Evolutionary conservation across 495 filamentous ascomycete species (phyloP), one percentile per base, ranked within the genome.

Genomic region (Hyphodiscus hymeniophilus): DNA sequence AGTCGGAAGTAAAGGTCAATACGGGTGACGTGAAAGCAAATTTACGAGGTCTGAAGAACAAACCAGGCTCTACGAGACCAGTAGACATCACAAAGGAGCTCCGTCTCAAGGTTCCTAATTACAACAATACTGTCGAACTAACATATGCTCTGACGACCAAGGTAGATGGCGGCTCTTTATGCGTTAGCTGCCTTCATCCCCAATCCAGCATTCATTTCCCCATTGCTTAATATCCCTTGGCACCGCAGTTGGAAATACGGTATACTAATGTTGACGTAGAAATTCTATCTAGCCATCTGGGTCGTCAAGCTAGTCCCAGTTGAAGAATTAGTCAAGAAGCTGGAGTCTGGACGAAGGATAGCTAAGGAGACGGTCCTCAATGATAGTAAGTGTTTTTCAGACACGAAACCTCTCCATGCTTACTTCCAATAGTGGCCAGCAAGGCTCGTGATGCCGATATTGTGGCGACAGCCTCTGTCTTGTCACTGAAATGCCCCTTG

Each of bases 111-210:
- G 67, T 65, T 2, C 47, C 77, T 12, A 71, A 72, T 26, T 94
- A 90, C 58, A 62, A 68, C 7, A 97, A 98, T 60, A 76, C 70
- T 26, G 66, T 98, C 45, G 74, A 81, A 8, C 77, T 98, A 62
- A 96, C 89, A 23, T 98, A 95, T 67, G 92, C 92, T 17, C 71
- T 95, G 43, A 98, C 92, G 1, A 72, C 76, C 51, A 94, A 94
- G 80, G 88, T 82, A 66, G 50, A 72, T 56, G 33, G 15, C 28
- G 35, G 40, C 22, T 22, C 39, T 34, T 20, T 20, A 31, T 36
- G 38, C 50, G 56, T 56, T 54, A 52, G 51, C 50, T 38, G 16
- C 40, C 44, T 39, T n/a, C 22, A 15, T 38, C 34, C 18, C 40
- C 32, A 11, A 4, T 28, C 26, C 28, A 35, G 13, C 35, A 23